Percentiles rank a stretch among this genome's conserved stretches.
Conservation (phyloP, 2,329 filamentous ascomycete species). For the Rhynchosporium agropyri region DNA sequence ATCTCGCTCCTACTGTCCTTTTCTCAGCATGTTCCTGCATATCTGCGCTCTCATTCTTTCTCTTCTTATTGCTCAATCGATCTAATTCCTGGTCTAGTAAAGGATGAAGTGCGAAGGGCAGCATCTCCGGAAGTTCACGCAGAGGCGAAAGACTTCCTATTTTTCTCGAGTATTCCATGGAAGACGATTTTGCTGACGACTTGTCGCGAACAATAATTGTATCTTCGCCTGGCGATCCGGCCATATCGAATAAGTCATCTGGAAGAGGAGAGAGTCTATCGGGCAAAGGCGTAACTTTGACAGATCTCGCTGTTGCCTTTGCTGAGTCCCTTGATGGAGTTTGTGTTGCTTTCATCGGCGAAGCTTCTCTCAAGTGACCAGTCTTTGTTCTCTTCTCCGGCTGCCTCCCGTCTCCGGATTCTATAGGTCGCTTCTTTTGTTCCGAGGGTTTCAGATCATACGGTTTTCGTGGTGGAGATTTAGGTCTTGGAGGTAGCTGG, state of each 20-base stretch:
- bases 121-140: constrained; percentile 37
- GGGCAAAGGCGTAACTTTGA: constrained; percentile 31
- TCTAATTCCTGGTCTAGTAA: constrained; percentile 40
- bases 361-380: constrained; percentile 27
- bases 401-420: constrained; percentile 32
- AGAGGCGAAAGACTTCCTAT: constrained; percentile 25
- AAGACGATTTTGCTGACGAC: constrained; percentile 22
- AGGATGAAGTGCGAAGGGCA: constrained; percentile 41
- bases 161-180: not conserved
- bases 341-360: constrained; percentile 19
- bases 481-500: constrained; percentile 37
- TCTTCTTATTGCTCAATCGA: constrained; percentile 32
- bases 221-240: constrained; percentile 24
- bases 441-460: constrained; percentile 26
- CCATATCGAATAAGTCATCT: constrained; percentile 32
- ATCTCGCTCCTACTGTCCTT: constrained; percentile 39
- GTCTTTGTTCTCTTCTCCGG: constrained; percentile 40
- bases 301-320: constrained; percentile 25
- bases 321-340: constrained; percentile 24
- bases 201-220: constrained; percentile 28
- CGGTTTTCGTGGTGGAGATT: constrained; percentile 31
- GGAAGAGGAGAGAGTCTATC: constrained; percentile 36
- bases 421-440: constrained; percentile 37
- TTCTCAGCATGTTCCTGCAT: constrained; percentile 12
- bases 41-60: constrained; percentile 19